A percentile compares a stretch with the other conserved stretches of the same genome.
Conservation (phyloP, 2,329 filamentous ascomycete genomes). For the Ophiosphaerella herpotricha region DNA sequence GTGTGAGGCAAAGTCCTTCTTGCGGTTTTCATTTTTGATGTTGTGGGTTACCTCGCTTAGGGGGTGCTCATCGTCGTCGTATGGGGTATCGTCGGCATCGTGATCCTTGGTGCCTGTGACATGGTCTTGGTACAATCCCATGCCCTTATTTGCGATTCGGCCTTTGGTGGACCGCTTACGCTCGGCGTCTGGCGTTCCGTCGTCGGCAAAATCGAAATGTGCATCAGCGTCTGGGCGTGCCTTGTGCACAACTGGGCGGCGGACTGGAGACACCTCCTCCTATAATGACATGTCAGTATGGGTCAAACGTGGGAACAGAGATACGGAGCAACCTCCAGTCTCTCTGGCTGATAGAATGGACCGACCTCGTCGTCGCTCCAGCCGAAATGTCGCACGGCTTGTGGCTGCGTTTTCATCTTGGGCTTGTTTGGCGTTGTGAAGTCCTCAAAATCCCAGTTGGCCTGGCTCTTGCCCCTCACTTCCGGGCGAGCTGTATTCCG, state of each 20-base stretch:
- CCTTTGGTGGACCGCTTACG: constrained; percentile 48
- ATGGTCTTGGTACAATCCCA: constrained; percentile 78
- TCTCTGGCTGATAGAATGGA: constrained; percentile 24
- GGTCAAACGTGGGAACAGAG: neutral
- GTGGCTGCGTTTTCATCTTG: constrained; percentile 64
- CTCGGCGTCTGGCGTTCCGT: constrained; percentile 63
- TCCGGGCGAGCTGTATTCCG: constrained; percentile 31
- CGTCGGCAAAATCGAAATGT: constrained; percentile 84
- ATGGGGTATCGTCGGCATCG: constrained; percentile 54
- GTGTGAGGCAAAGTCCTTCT: constrained; percentile 77
- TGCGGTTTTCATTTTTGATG: constrained; percentile 73
- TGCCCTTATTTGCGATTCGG: constrained; percentile 66
- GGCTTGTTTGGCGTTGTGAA: constrained; percentile 83
- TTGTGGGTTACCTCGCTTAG: constrained; percentile 72
- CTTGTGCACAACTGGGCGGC: constrained; percentile 64
- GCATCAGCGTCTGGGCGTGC: constrained; percentile 77
- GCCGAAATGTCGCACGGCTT: constrained; percentile 74
- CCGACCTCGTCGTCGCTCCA: constrained; percentile 73
- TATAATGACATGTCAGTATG: constrained; percentile 41
- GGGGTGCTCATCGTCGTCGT: constrained; percentile 48
- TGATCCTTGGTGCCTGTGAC: constrained; percentile 58
- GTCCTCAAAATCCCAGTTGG: constrained; percentile 87
- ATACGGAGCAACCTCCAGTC: constrained; percentile 14
- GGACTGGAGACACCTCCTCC: constrained; percentile 63
- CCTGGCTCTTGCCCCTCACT: constrained; percentile 62